Conservation (phyloP, 176 grass and related monocot species). For the Bromus sterilis region DNA sequence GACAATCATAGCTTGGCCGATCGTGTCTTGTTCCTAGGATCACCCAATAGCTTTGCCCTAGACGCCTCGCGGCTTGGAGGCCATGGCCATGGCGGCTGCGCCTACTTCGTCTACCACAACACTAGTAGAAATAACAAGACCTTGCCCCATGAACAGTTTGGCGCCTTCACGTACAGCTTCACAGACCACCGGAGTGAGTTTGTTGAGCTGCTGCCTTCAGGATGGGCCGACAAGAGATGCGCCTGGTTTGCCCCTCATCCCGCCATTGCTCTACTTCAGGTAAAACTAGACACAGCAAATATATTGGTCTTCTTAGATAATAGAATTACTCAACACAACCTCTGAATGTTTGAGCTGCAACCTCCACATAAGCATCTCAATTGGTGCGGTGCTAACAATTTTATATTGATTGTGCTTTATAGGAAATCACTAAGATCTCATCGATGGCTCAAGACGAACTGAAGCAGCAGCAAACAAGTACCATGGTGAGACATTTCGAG, state of each 20-base stretch:
- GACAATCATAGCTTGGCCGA: background rate
- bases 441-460: background rate
- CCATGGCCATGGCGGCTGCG: background rate
- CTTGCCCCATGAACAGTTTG: background rate
- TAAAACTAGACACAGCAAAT: background rate
- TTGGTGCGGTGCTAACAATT: background rate
- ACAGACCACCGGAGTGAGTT: background rate
- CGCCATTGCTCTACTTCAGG: background rate
- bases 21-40: background rate
- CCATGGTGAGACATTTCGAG: background rate
- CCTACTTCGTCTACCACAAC: background rate
- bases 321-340: background rate
- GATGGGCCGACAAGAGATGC: background rate
- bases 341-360: background rate
- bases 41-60: background rate
- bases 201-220: background rate
- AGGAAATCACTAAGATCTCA: background rate
- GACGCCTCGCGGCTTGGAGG: background rate
- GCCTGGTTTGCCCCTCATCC: background rate
- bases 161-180: background rate
- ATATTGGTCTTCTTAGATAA: background rate
- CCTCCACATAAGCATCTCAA: background rate
- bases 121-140: background rate
- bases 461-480: background rate
- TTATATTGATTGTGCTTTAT: background rate